Conservation (phyloP, 257 asterid genomes). For the Handroanthus guayacan region DNA sequence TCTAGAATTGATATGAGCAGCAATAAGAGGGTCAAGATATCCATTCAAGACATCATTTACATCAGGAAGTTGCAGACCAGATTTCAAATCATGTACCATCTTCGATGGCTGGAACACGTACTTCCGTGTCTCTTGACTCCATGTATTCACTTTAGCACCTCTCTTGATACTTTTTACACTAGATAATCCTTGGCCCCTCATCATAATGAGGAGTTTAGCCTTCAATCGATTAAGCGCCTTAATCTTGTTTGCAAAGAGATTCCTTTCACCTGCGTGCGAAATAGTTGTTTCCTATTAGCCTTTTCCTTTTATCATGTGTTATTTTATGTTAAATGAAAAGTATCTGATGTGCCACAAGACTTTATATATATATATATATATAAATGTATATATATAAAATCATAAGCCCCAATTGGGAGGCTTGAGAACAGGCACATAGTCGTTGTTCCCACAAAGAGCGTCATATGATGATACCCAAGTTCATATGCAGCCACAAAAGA, state of each 20-base stretch:
- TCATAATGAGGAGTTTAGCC: conserved; percentile 64
- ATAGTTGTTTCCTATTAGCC: conserved; percentile 13
- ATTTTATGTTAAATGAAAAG: background rate
- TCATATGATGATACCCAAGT: no score
- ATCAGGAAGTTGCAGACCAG: conserved; percentile 59
- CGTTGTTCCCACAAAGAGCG: no score
- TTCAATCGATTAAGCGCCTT: conserved; percentile 82
- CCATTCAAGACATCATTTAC: conserved; percentile 69
- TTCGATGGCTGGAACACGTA: conserved; percentile 59
- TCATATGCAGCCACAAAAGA: no score
- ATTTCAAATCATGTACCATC: conserved; percentile 66
- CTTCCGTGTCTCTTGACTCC: conserved; percentile 63
- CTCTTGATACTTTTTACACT: conserved; percentile 44
- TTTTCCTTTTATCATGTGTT: background rate
- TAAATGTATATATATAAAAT: no score
- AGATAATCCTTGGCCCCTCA: conserved; percentile 54
- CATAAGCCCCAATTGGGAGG: no score
- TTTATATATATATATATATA: no score
- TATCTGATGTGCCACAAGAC: background rate
- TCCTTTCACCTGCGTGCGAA: conserved; percentile 70
- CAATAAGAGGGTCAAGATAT: conserved; percentile 68
- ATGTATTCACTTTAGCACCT: conserved; percentile 39
- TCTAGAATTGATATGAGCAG: conserved; percentile 71
- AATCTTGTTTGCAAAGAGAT: conserved; percentile 73
- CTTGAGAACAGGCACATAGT: no score